Conservation (phyloP, 192 early-diverging fungal species). For the Geranomyces variabilis region DNA sequence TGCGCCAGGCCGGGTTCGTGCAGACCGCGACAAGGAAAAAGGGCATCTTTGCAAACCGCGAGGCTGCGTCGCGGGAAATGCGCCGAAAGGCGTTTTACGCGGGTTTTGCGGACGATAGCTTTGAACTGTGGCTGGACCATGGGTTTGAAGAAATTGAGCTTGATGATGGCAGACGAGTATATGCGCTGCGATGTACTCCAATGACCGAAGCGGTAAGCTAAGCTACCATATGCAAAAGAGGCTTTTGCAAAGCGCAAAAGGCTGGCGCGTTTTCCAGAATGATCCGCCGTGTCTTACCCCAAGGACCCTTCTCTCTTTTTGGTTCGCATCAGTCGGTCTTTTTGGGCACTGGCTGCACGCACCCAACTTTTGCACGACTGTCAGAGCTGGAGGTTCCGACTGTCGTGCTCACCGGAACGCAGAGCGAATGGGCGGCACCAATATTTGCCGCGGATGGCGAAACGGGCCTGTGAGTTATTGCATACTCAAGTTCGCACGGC, state of each 20-base stretch:
- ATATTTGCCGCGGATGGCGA: conserved; percentile 8
- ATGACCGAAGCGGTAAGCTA: conserved; percentile 14
- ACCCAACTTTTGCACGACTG: conserved; percentile 1
- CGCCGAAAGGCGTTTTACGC: neutral
- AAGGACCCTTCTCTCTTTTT: too few species aligned
- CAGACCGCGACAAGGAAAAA: conserved; percentile 10
- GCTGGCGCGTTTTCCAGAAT: too few species aligned
- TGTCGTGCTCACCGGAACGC: conserved; percentile 7
- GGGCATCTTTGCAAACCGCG: conserved; percentile 11
- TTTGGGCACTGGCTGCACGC: conserved; percentile 17
- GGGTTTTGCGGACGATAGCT: conserved; percentile 43
- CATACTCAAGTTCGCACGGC: too few species aligned
- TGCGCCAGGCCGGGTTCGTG: neutral
- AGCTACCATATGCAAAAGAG: neutral
- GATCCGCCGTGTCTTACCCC: too few species aligned
- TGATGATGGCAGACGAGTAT: neutral
- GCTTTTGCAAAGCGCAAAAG: neutral
- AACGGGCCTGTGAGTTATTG: neutral
- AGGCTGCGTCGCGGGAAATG: neutral
- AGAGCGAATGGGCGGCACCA: conserved; percentile 10
- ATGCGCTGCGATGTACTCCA: conserved; percentile 17
- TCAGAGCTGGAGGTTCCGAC: conserved; percentile 6
- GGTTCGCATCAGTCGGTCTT: conserved; percentile 27
- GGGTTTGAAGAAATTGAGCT: neutral
- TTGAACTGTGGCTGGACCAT: conserved; percentile 50